phyloP scores from a whole-genome alignment of 2,329 filamentous ascomycete genomes.

The Penicillium sp. region DNA sequence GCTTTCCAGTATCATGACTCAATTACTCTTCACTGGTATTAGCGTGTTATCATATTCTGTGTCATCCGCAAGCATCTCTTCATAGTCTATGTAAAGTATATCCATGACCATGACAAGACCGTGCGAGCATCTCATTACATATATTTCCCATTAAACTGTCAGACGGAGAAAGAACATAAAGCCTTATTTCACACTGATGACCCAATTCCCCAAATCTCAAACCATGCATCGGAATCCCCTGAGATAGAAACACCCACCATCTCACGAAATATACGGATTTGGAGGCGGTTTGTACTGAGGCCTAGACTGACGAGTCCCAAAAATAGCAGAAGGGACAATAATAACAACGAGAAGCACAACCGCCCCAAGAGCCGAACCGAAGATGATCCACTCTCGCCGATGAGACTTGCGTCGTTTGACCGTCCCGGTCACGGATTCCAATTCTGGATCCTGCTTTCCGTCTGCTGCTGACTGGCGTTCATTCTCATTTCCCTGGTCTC shows the following conservation, averaged over 20 bases:
- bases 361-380: neutral
- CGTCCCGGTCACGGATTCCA: constrained; percentile 1
- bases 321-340: constrained; percentile 9
- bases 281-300: neutral
- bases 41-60: too few species aligned
- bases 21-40: neutral
- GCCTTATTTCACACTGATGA: neutral
- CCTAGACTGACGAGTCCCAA: constrained; percentile 1
- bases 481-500: neutral
- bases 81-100: too few species aligned
- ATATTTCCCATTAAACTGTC: neutral
- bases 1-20: neutral
- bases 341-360: constrained; percentile 8
- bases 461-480: neutral
- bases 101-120: too few species aligned
- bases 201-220: neutral
- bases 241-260: neutral
- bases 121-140: neutral
- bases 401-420: constrained; percentile 1
- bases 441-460: neutral
- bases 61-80: too few species aligned
- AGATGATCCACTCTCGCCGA: constrained; percentile 7
- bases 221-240: neutral
- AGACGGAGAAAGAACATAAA: neutral
- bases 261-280: neutral